phyloP scores from a whole-genome alignment of 768 basidiomycete genomes.

The Xerocomus brunneocitrinus region DNA sequence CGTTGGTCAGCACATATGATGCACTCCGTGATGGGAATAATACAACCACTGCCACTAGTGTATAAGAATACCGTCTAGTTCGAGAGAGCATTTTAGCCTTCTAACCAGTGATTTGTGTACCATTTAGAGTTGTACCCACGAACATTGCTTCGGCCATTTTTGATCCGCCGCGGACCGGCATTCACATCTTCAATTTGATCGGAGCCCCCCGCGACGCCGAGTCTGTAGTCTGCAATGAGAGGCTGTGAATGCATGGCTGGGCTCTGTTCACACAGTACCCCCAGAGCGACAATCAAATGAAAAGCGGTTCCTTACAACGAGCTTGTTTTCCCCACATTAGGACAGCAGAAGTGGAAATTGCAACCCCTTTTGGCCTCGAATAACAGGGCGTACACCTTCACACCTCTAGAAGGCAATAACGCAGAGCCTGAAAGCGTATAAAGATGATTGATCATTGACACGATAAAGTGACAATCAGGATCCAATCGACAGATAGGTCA shows the following conservation, averaged over 20 bases:
- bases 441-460: not conserved
- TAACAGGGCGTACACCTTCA: not conserved
- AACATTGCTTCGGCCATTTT: not conserved
- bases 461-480: not conserved
- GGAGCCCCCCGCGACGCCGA: not conserved
- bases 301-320: not conserved
- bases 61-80: not conserved
- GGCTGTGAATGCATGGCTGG: not conserved
- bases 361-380: not conserved
- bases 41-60: not conserved
- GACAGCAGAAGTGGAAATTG: not conserved
- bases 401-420: not conserved
- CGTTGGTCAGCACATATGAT: not conserved
- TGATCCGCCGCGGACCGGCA: not conserved
- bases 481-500: not conserved
- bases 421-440: not conserved
- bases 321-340: not conserved
- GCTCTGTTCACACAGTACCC: not conserved
- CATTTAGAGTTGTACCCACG: not conserved
- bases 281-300: not conserved
- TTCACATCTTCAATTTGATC: not conserved
- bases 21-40: not conserved
- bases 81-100: not conserved
- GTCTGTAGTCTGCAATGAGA: not conserved
- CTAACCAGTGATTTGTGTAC: not conserved